Evolutionary conservation across 208 protist species (phyloP).

Genomic region (Herpetomonas samuelpessoai): DNA sequence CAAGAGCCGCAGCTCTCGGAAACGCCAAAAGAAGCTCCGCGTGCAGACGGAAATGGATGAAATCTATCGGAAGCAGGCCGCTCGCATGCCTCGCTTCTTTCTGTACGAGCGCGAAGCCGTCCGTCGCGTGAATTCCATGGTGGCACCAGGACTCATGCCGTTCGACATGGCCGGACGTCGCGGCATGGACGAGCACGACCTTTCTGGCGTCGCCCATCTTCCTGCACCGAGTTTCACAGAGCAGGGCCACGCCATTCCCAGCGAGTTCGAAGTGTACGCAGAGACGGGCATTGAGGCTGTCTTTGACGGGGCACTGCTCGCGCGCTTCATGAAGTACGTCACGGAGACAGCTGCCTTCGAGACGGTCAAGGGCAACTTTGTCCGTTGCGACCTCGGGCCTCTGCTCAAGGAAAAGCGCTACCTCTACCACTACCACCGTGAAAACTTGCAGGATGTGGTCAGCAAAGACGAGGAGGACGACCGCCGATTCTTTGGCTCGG

Average conservation of each 20-base stretch:
- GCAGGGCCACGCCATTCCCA: conserved; percentile 9
- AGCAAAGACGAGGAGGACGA: conserved; percentile 62
- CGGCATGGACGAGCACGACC: too few species aligned
- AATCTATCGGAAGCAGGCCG: conserved; percentile 44
- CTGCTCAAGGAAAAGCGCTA: conserved; percentile 77
- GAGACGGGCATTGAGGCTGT: conserved; percentile 63
- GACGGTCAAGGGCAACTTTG: conserved; percentile 60
- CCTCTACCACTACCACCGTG: conserved; percentile 39
- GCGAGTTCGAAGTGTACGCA: conserved; percentile 3
- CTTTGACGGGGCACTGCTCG: conserved; percentile 59
- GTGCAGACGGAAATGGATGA: conserved; percentile 40
- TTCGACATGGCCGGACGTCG: background rate
- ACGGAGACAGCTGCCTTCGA: conserved; percentile 68
- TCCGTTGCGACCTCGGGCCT: conserved; percentile 73
- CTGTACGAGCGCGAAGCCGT: conserved; percentile 40
- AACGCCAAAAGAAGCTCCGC: conserved; percentile 16
- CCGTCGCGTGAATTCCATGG: background rate
- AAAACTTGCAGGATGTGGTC: conserved; percentile 53
- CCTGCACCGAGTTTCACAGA: too few species aligned
- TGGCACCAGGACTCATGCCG: background rate
- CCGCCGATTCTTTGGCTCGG: conserved; percentile 54
- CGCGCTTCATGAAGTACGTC: conserved; percentile 73
- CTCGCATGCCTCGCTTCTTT: conserved; percentile 21
- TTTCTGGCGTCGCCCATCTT: too few species aligned
- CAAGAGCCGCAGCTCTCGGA: conserved; percentile 32